A percentile compares a stretch with the other conserved stretches of the same genome.
Conservation (phyloP, 768 basidiomycete genomes). For the Hydnomerulius pinastri region DNA sequence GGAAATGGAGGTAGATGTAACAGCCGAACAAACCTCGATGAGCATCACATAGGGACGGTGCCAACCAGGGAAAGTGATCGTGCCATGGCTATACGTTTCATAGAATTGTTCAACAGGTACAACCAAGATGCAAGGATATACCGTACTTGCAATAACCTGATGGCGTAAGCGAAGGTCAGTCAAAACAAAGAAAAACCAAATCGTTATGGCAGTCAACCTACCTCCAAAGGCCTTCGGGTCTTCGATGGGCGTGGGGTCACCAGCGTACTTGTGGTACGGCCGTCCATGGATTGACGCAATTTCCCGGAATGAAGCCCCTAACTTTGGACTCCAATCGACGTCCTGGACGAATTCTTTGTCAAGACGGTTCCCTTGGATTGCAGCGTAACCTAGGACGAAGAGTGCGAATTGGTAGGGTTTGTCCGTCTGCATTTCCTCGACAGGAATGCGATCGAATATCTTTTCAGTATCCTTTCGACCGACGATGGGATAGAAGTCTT, state of each 20-base stretch:
- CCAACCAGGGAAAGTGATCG: slow-evolving; percentile 25
- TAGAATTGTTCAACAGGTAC: not conserved
- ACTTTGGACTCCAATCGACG: slow-evolving; percentile 12
- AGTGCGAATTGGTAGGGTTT: slow-evolving; percentile 16
- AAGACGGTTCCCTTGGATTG: not conserved
- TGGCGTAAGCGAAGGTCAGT: not conserved
- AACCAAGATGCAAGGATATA: not conserved
- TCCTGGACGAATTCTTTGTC: not conserved
- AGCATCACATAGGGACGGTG: slow-evolving; percentile 31
- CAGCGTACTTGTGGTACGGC: slow-evolving; percentile 25
- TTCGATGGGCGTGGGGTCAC: slow-evolving; percentile 17
- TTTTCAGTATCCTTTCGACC: slow-evolving; percentile 13
- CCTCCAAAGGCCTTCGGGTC: slow-evolving; percentile 26
- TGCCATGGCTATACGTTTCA: slow-evolving; percentile 20
- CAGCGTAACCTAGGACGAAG: slow-evolving; percentile 16
- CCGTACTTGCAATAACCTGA: slow-evolving; percentile 31
- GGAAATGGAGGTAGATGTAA: not conserved
- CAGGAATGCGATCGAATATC: slow-evolving; percentile 9
- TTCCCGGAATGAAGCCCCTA: slow-evolving; percentile 19
- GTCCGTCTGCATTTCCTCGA: slow-evolving; percentile 9
- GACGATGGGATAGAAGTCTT: slow-evolving; percentile 13
- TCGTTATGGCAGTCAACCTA: slow-evolving; percentile 4
- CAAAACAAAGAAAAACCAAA: not conserved
- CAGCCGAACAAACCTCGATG: slow-evolving; percentile 17
- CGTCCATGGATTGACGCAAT: slow-evolving; percentile 27